phyloP scores from a whole-genome alignment of 2,329 filamentous ascomycete genomes.

The Pseudocercospora musae region DNA sequence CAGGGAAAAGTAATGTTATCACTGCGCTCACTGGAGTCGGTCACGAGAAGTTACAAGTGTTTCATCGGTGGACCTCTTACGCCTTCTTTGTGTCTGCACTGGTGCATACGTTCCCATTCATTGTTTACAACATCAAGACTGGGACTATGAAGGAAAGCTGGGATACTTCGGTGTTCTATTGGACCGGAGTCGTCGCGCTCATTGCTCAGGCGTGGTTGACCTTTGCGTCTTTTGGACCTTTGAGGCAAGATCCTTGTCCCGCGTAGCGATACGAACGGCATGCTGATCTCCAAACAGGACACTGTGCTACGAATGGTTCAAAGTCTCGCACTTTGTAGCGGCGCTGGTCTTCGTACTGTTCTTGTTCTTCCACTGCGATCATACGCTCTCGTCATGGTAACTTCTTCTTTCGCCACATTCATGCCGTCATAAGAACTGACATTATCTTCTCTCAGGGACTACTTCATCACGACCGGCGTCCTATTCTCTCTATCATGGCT shows the following conservation, averaged over 20 bases:
- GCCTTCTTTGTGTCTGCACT: slow-evolving; percentile 57
- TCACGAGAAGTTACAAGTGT: slow-evolving; percentile 57
- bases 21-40: slow-evolving; percentile 54
- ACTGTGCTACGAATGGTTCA: slow-evolving; percentile 60
- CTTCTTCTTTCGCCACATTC: neutral
- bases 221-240: slow-evolving; percentile 50
- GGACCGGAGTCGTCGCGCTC: slow-evolving; percentile 56
- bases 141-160: slow-evolving; percentile 50
- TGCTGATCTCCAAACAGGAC: slow-evolving; percentile 38
- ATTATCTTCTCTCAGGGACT: slow-evolving; percentile 45
- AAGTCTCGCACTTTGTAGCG: slow-evolving; percentile 52
- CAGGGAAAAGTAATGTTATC: slow-evolving; percentile 56
- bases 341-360: slow-evolving; percentile 55
- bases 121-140: slow-evolving; percentile 50
- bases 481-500: slow-evolving; percentile 51
- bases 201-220: slow-evolving; percentile 51
- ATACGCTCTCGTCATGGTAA: slow-evolving; percentile 53
- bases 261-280: neutral
- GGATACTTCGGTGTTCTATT: slow-evolving; percentile 48
- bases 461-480: slow-evolving; percentile 56
- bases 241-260: slow-evolving; percentile 42
- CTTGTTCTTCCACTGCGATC: slow-evolving; percentile 60
- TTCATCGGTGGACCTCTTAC: slow-evolving; percentile 54
- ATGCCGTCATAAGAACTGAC: neutral
- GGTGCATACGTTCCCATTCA: slow-evolving; percentile 59